Base-by-base conservation (phyloP, 768 basidiomycete species). In the Pholiota molesta region DNA sequence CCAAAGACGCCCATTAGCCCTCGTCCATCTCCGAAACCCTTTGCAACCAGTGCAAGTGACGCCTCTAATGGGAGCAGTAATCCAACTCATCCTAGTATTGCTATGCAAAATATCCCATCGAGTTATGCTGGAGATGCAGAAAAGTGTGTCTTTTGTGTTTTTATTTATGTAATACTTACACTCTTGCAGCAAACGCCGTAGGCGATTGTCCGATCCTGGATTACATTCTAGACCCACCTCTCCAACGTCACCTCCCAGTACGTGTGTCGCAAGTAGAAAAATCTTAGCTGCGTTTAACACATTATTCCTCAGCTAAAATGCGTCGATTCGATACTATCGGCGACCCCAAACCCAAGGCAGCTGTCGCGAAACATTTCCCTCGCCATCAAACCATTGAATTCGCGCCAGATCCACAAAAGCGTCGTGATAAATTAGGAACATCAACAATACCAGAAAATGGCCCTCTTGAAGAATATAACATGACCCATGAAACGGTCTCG, bases 331-430 rank as follows among this genome's bases (percentile, higher is more conserved):
- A 77, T 23, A 81, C 79, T 7, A 64, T 77, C 39, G 71, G 60
- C n/a, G 68, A 67, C 44, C 23, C 58, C 21, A 53, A 51, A 5
- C 53, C 66, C 29, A 64, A 52, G 21, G 21, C 33, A n/a, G 58
- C 62, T 44, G 35, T 55, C n/a, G 62, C 68, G 5, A 69, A 69
- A 51, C 62, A 62, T 9, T 77, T 80, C 47, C 74, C 74, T 49
- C 75, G 78, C 9, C 75, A 78, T 14, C 79, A 78, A 65, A 81
- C 78, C 0, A 73, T 81, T 4, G 78, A 79, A 52, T 79, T 78
- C 61, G 72, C 73, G 72, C 68, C 79, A 67, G 64, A 68, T 19
- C 61, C 71, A 10, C 72, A 66, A 52, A 76, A 75, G 52, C 73
- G 68, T 55, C 67, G 59, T 52, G 70, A 58, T n/a, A 54, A 49